Base-by-base conservation (phyloP, 2,329 filamentous ascomycete genomes). In the Colletotrichum kahawae region DNA sequence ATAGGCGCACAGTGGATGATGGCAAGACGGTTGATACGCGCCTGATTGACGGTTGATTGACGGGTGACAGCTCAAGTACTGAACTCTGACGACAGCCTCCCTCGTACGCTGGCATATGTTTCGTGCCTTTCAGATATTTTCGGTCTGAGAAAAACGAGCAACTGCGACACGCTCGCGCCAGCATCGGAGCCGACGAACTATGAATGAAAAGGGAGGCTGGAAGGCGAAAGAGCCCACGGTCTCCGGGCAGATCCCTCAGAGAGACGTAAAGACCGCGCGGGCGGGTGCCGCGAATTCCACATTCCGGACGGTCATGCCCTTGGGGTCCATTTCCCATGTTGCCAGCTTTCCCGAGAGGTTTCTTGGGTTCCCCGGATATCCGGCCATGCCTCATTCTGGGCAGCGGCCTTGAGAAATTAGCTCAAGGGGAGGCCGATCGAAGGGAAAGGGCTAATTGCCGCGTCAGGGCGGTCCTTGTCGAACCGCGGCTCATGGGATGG, bases 261-360 rank as follows among this genome's bases (percentile, higher is more conserved):
- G 43, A 48, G 24, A 57, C 21, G n/a, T 54, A 21, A 71, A 60
- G 54, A 70, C 48, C 14, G 33, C 68, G 62, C 68, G 62, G 67
- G 38, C 67, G 62, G 67, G 31, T 67, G 72, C 33, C 31, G 33
- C 38, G 38, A 62, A 66, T 66, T 63, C 68, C 68, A 71, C 67
- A 71, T 74, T 67, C 68, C 62, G 54, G 62, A 62, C 54, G 66
- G 71, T 63, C 57, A 70, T 64, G 59, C 60, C 67, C 62, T 57
- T 43, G 13, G 36, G 62, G n/a, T 63, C 38, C 12, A 54, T 59
- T 29, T 60, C 60, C 29, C 54, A 24, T 21, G 36, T 21, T 27
- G 21, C 21, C 24, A 59, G 54, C 21, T 56, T 38, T 18, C 31
- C 57, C 57, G 33, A 51, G 36, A 27, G 24, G 29, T 33, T 16